Percentiles rank a stretch among this genome's conserved stretches.
Conservation (phyloP, 345 rosid species). For the Hirschfeldia incana region DNA sequence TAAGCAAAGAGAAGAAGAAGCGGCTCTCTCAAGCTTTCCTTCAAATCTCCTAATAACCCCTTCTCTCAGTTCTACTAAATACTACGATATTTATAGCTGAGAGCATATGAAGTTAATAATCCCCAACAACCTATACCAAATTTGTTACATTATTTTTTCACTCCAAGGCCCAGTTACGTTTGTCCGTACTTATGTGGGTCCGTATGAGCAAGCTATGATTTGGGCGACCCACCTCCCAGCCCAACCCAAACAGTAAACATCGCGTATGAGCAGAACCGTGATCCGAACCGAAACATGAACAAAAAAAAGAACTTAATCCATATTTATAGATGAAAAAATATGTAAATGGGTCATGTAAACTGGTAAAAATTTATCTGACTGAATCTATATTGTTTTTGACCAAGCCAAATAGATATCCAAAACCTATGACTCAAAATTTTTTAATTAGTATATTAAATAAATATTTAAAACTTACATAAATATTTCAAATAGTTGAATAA, state of each 20-base stretch:
- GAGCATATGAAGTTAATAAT: no score
- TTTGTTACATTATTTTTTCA: neutral
- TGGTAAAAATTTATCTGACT: no score
- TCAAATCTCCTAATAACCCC: constrained; percentile 14
- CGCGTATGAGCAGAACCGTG: no score
- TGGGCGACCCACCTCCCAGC: neutral
- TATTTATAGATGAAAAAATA: no score
- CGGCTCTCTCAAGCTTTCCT: constrained; percentile 15
- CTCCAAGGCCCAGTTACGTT: neutral
- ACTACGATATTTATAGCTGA: neutral
- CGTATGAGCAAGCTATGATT: neutral
- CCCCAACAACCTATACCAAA: neutral
- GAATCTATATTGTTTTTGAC: no score
- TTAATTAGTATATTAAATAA: no score
- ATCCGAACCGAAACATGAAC: no score
- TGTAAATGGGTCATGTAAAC: no score
- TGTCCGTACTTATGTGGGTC: neutral
- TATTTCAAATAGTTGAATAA: no score
- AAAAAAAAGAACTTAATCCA: no score
- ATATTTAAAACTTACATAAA: no score
- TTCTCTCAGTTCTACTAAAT: neutral
- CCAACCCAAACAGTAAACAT: neutral
- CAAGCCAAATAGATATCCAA: no score
- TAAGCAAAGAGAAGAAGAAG: neutral
- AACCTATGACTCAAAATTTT: neutral